Evolutionary conservation across 2,329 filamentous ascomycete genomes (phyloP).

Genomic region (Pseudocercospora fuligena): DNA sequence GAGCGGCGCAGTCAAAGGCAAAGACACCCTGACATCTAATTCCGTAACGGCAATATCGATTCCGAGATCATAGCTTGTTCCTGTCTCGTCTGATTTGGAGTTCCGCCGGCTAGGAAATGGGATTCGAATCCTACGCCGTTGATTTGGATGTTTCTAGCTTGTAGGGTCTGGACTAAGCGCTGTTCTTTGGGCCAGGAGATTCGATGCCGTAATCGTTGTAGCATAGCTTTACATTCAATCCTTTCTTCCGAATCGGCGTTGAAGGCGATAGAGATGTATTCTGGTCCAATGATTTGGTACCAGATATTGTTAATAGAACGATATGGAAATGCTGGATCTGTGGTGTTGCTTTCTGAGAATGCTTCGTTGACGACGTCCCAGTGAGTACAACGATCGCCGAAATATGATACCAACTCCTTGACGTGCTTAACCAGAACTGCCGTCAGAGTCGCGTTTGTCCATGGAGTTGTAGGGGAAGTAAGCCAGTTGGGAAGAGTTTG

Average conservation of each 20-base stretch:
- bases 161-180: constrained; percentile 33
- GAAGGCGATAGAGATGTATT: constrained; percentile 37
- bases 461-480: constrained; percentile 20
- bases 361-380: constrained; percentile 28
- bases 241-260: constrained; percentile 27
- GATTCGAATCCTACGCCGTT: constrained; percentile 56
- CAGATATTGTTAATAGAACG: constrained; percentile 21
- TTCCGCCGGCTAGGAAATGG: constrained; percentile 55
- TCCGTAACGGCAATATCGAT: constrained; percentile 67
- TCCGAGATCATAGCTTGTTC: constrained; percentile 53
- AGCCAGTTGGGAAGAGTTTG: constrained; percentile 48
- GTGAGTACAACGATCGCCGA: constrained; percentile 44
- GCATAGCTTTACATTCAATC: constrained; percentile 34
- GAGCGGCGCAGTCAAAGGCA: constrained; percentile 34
- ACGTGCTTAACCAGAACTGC: constrained; percentile 50
- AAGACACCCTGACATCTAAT: constrained; percentile 60
- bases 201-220: constrained; percentile 41
- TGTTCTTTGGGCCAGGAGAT: constrained; percentile 32
- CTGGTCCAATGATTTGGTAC: constrained; percentile 37
- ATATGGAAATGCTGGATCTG: not conserved
- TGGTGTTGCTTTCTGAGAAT: not conserved
- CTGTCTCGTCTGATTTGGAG: constrained; percentile 37
- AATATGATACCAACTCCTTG: constrained; percentile 45
- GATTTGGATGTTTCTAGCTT: constrained; percentile 39
- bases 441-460: constrained; percentile 47